These are phyloP conservation scores for Mycena floridula DNA, from an alignment of 768 basidiomycete species.

Conservation along the genomic window DNA sequence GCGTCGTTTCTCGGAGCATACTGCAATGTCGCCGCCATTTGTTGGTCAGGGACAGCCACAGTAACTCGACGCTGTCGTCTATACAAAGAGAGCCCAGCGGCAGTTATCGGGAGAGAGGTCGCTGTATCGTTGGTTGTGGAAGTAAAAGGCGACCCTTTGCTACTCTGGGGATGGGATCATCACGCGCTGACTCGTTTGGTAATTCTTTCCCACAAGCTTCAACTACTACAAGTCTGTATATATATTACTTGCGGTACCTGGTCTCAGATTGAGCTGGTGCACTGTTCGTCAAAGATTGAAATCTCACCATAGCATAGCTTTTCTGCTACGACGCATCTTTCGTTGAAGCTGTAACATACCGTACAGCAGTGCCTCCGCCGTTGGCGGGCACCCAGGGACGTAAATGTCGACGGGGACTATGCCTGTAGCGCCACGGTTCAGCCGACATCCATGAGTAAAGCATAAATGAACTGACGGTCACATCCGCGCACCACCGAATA, in stretches of 20 bases:
- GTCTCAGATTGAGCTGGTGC: background rate
- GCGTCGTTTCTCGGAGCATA: too few species aligned
- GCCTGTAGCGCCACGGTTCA: constrained; percentile 44
- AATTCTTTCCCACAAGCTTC: background rate
- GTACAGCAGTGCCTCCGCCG: constrained; percentile 95
- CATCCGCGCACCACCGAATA: constrained; percentile 98
- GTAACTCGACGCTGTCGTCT: too few species aligned
- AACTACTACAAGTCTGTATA: background rate
- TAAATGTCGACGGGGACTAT: constrained; percentile 99
- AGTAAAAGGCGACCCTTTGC: constrained; percentile 15
- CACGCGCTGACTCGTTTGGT: background rate
- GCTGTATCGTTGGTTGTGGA: too few species aligned
- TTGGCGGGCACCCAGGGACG: constrained; percentile 92
- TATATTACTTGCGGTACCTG: constrained; percentile 53
- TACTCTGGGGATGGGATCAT: constrained; percentile 18
- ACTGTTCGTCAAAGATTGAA: background rate
- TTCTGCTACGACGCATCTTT: constrained; percentile 88
- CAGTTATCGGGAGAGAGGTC: too few species aligned
- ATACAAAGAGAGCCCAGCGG: too few species aligned
- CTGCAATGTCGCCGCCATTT: too few species aligned
- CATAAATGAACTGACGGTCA: constrained; percentile 66
- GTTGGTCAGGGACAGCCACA: too few species aligned
- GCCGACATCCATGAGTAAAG: constrained; percentile 1
- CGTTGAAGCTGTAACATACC: constrained; percentile 96
- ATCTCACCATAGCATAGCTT: constrained; percentile 79